Evolutionary conservation across 2,329 filamentous ascomycete genomes (phyloP), one percentile per base, ranked within the genome.

Genomic region (Daldinia eschscholtzii): DNA sequence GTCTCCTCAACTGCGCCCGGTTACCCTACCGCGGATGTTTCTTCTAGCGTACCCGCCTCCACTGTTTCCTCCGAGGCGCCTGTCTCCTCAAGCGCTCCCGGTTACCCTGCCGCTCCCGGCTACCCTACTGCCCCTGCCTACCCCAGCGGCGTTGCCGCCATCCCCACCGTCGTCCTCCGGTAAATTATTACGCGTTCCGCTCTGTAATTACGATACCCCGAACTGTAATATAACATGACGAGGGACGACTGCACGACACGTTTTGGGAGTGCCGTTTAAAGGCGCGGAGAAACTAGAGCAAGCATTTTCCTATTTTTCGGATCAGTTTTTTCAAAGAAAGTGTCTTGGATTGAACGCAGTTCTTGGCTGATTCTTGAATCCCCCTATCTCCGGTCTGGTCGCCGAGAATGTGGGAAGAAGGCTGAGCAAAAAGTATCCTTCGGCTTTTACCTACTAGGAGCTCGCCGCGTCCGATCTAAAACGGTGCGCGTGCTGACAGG

Each of bases 1-100:
- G 35, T 4, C 35, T 39, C 35, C 13, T 4, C 7, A 4, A 12
- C 4, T 33, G 35, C 35, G 7, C 35, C 35, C 35, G 35, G 35
- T 70, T 83, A 79, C 79, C 83, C 83, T 57, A 77, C 75, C 62
- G 63, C 64, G 3, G 30, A 6, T 33, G 30, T 33, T 10, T 10
- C 30, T 3, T 6, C 30, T 10, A 33, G 30, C 30, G 30, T 33
- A 6, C 6, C 9, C 6, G 30, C 3, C 30, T 33, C 30, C 9
- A 33, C 30, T 10, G 9, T 6, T 33, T 23, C 20, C 20, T 23
- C 20, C 20, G 30, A 33, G 30, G 9, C 30, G 6, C 6, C 30
- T 33, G 6, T 10, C 30, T 6, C 30, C 9, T 33, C 30, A 1
- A 33, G 30, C 30, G 67, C 67, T 64, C 69, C 79, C 53, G 69